Percentiles rank a stretch among this genome's conserved stretches.
phyloP scores from a whole-genome alignment of 2,329 filamentous ascomycete species.

The Aspergillus viridinutans region DNA sequence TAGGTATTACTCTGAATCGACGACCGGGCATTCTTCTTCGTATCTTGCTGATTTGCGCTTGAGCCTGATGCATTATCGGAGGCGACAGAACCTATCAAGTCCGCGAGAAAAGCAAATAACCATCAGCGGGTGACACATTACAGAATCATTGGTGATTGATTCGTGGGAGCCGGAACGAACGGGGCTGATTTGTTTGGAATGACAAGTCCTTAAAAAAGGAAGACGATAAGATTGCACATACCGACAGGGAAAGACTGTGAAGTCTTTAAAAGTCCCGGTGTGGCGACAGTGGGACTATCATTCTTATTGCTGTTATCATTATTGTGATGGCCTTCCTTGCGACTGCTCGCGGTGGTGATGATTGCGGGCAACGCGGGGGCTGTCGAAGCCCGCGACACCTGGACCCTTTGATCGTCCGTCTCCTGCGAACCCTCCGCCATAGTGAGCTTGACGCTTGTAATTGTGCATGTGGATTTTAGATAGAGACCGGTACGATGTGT shows the following conservation, averaged over 20 bases:
- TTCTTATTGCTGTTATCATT: constrained; percentile 4
- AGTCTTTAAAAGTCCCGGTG: constrained; percentile 10
- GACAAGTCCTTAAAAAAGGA: background rate
- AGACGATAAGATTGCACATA: constrained; percentile 15
- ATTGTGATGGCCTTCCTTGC: constrained; percentile 10
- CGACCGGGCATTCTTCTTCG: constrained; percentile 19
- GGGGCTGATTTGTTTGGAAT: background rate
- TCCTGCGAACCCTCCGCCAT: constrained; percentile 33
- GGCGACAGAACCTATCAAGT: constrained; percentile 20
- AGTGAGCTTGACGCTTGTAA: constrained; percentile 13
- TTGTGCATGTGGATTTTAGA: constrained; percentile 18
- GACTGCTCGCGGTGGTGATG: constrained; percentile 19
- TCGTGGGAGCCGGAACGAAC: constrained; percentile 3
- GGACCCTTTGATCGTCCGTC: constrained; percentile 15
- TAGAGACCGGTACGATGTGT: background rate
- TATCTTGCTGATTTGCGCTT: constrained; percentile 26
- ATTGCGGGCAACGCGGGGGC: constrained; percentile 20
- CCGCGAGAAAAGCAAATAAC: constrained; percentile 2
- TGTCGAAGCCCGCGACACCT: constrained; percentile 22
- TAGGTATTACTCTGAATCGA: constrained; percentile 15
- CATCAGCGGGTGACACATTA: background rate
- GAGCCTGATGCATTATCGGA: constrained; percentile 31
- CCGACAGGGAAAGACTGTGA: constrained; percentile 23
- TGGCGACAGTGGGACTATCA: constrained; percentile 8
- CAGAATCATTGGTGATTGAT: constrained; percentile 3